Evolutionary conservation across 1,139 yeast genomes (phyloP).

Genomic region (Lodderomyces elongisporus): DNA sequence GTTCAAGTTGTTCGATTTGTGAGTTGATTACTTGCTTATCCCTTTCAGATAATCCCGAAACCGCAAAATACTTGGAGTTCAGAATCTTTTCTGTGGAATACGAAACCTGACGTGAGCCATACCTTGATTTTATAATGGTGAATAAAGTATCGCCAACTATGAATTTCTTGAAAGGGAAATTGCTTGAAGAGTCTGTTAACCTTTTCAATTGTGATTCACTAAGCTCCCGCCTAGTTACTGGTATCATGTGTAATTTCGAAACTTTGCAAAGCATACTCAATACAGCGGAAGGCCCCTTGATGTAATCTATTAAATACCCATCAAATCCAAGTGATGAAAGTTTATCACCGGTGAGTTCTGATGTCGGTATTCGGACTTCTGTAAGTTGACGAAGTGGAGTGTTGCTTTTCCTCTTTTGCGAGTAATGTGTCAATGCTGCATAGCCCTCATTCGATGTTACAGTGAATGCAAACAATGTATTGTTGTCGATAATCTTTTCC

Average conservation of each 20-base stretch:
- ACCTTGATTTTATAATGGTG: constrained; percentile 48
- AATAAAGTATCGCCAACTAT: constrained; percentile 56
- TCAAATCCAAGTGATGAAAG: constrained; percentile 62
- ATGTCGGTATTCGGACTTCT: constrained; percentile 11
- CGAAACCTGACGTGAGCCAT: constrained; percentile 51
- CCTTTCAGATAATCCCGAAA: constrained; percentile 40
- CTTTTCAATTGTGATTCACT: constrained; percentile 35
- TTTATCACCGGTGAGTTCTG: constrained; percentile 22
- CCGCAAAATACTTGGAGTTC: constrained; percentile 34
- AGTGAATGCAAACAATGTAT: constrained; percentile 49
- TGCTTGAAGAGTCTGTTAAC: constrained; percentile 20
- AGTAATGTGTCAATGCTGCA: constrained; percentile 23
- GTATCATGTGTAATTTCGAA: constrained; percentile 55
- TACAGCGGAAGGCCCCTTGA: constrained; percentile 74
- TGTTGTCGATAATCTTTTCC: constrained; percentile 53
- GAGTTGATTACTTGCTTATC: constrained; percentile 20
- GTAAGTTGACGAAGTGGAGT: constrained; percentile 32
- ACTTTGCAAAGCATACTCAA: constrained; percentile 66
- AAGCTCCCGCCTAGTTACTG: constrained; percentile 49
- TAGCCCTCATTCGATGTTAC: constrained; percentile 26
- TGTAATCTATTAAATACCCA: constrained; percentile 67
- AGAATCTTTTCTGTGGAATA: constrained; percentile 34
- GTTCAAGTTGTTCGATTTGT: constrained; percentile 1
- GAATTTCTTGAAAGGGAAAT: constrained; percentile 44
- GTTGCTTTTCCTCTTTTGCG: constrained; percentile 25